Base-by-base conservation (phyloP, 139 green algal genomes). In the Chlorella sp. region DNA sequence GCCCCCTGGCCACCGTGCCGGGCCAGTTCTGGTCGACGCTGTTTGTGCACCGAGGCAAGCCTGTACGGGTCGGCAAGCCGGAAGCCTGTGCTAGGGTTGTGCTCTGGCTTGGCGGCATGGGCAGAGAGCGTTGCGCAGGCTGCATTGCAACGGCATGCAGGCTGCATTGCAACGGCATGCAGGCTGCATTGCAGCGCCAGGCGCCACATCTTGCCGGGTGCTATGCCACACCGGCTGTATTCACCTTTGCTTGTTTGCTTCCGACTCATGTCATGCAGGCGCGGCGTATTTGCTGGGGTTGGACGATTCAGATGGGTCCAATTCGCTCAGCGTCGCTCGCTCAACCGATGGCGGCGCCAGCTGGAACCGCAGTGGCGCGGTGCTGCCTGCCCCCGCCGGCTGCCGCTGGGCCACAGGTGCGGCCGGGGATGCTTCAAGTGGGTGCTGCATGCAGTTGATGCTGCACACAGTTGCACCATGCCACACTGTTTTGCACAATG, bases 391-490 rank as follows among this genome's bases (percentile, higher is more conserved):
- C 1, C 67, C 74, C 4, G 2, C 13, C 0, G 56, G 56, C 25
- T 84, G 83, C 51, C n/a, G 17, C 38, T 87, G 62, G 39, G 74
- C 41, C 32, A 84, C 83, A 18, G 83, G 83, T 71, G 79, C 12
- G 79, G 47, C 32, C 7, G 36, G 73, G 25, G 44, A 51, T 51
- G 44, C 44, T 6, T 6, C 57, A 64, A 25, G 20, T 13, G 18
- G 7, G 9, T 51, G 9, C 44, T 51, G 44, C 44, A 51, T 6
- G 44, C 44, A 51, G 44, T 6, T 16, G 44, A 51, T 51, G 44
- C 44, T 9, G 6, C 60, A 15, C 32, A 11, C 6, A 32, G 60
- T 23, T 15, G 21, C 32, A 23, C 25, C 60, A 32, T 32, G 26
- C 26, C 25, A 67, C 32, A 11, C 60, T 23, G 32, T 67, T 20